A percentile compares a stretch with the other conserved stretches of the same genome.
Evolutionary conservation across 2,329 filamentous ascomycete species (phyloP).

Genomic region (Stylonectria norvegica): DNA sequence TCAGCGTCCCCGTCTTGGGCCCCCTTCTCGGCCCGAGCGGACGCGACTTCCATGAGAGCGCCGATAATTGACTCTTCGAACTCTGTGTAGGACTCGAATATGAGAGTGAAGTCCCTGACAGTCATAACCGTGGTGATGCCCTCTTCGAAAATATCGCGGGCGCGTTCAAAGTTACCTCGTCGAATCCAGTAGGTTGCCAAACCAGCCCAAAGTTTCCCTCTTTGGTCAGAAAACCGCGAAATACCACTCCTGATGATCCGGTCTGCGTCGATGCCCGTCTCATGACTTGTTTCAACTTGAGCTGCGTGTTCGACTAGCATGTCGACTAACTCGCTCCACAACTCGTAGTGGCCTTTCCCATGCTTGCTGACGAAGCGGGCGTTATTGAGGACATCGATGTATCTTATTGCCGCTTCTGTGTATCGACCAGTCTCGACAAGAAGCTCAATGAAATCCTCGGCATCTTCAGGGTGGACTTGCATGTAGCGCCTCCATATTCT

Average conservation of each 20-base stretch:
- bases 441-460: conserved; percentile 91
- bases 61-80: conserved; percentile 96
- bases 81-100: conserved; percentile 95
- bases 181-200: conserved; percentile 96
- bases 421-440: conserved; percentile 77
- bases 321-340: conserved; percentile 98
- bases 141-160: conserved; percentile 91
- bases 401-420: conserved; percentile 86
- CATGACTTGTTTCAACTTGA: conserved; percentile 75
- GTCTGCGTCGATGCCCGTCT: conserved; percentile 84
- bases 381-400: conserved; percentile 90
- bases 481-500: conserved; percentile 95
- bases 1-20: conserved; percentile 78
- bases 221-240: conserved; percentile 83
- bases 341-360: conserved; percentile 89
- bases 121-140: conserved; percentile 98
- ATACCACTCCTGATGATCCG: conserved; percentile 91
- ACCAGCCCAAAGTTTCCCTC: conserved; percentile 92
- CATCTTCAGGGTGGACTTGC: conserved; percentile 93
- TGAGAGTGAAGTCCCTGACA: conserved; percentile 90
- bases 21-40: conserved; percentile 73
- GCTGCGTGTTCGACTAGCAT: conserved; percentile 86
- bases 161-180: conserved; percentile 85
- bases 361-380: conserved; percentile 87
- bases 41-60: conserved; percentile 83